Base-by-base conservation (phyloP, 768 basidiomycete species). In the Russula sp. region DNA sequence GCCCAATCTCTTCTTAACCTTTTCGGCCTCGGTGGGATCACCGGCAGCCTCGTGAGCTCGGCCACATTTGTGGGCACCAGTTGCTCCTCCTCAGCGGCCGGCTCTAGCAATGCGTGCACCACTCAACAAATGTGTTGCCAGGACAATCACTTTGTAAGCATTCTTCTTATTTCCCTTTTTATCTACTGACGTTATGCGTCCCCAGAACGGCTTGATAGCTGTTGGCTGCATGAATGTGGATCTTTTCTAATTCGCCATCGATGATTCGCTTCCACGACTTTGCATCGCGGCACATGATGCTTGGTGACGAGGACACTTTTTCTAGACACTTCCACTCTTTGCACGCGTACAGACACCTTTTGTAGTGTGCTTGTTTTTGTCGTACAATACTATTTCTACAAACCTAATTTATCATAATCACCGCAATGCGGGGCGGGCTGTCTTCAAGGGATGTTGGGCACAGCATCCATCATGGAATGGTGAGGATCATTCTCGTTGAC, bases 281-380 rank as follows among this genome's bases (percentile, higher is more conserved):
- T 29, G 25, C 25, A 29, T 3, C 25, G 25, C 3, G 25, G 25
- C 25, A 29, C 25, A 29, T 29, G 25, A 29, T 29, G 25, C 25
- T 48, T 47, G 5, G 18, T 61, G 38, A 42, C 39, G 53, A 34
- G 53, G 32, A 49, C 39, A 43, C 13, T 49, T 39, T 54, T 48
- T 54, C 60, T 60, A 54, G 52, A 53, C 52, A 42, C 20, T 35
- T 7, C 59, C 53, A 36, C 39, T 56, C 53, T 36, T 60, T 54
- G 29, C 18, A 53, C 41, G 54, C 47, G 39, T 55, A 8, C 13
- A 34, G 10, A 14, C 29, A 29, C 25, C 25, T 14, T 55, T 25
- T 20, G 22, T 56, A 49, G 34, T 9, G 34, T 54, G 41, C 29
- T 51, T 61, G 25, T 46, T 38, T 51, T 20, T 58, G 35, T 56